Evolutionary conservation across 2,329 filamentous ascomycete genomes (phyloP), one percentile per base, ranked within the genome.

Genomic region (Hymenoscyphus salicellus): DNA sequence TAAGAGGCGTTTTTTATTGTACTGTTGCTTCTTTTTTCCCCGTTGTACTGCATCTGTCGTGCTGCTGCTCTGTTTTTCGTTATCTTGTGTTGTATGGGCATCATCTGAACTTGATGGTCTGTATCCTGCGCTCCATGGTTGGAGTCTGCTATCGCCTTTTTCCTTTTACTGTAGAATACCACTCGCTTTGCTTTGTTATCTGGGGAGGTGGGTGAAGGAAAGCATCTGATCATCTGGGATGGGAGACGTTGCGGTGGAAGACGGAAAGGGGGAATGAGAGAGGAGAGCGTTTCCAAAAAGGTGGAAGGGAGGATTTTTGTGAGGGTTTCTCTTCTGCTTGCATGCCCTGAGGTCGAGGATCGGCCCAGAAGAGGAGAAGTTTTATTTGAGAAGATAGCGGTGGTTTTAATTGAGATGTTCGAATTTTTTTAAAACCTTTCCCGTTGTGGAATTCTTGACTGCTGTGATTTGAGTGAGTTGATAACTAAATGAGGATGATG

Each of bases 331-430:
- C 58, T 62, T 55, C 46, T 36, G 55, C n/a, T n/a, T n/a, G n/a
- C 36, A 17, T 17, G 46, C n/a, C 46, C 20, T 52, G 46, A 28
- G 26, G 28, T 26, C 17, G 28, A 36, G n/a, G 36, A 23, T 33
- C 17, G 7, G 60, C 8, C 26, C 41, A 20, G 55, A 23, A 38
- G 38, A 49, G 26, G 61, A 20, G 8, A 32, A 10, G 5, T 2
- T 56, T 30, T 30, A 28, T 14, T 58, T 52, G 33, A 23, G 63
- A n/a, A 66, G 60, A 68, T 68, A 70, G 67, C 60, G 66, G 28
- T 30, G 63, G 63, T 63, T 69, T 70, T 70, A 70, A 70, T 70
- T 32, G 14, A 59, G 41, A 59, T 38, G 43, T 49, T 49, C 43
- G 20, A 49, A 10, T 11, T 49, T 49, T 49, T 49, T 49, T 14